Evolutionary conservation across 73 alveolate genomes (phyloP).

Genomic region (Tetrahymena elliotti): DNA sequence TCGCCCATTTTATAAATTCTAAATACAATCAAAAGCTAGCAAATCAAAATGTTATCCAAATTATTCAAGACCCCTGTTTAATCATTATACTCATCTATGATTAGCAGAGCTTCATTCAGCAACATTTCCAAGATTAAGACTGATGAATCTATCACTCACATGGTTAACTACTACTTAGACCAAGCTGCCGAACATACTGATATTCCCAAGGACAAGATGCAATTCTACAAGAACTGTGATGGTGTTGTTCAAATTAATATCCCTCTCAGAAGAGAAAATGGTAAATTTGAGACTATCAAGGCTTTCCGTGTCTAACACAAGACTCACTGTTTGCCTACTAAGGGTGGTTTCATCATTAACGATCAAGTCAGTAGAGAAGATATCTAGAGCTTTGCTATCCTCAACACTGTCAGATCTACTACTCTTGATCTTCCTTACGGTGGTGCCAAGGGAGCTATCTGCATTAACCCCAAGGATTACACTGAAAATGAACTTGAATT

Average conservation of each 20-base stretch:
- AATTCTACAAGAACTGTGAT: slow-evolving; percentile 53
- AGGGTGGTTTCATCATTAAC: slow-evolving; percentile 79
- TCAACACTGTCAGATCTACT: slow-evolving; percentile 71
- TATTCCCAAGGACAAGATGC: slow-evolving; percentile 50
- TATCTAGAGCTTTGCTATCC: slow-evolving; percentile 64
- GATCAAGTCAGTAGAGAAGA: slow-evolving; percentile 57
- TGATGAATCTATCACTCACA: slow-evolving; percentile 49
- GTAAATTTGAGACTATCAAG: slow-evolving; percentile 47
- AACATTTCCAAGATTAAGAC: neutral
- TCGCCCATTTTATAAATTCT: neutral
- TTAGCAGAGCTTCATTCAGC: neutral
- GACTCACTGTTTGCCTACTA: slow-evolving; percentile 67
- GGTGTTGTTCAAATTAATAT: slow-evolving; percentile 47
- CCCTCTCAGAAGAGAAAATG: slow-evolving; percentile 65
- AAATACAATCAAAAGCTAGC: neutral
- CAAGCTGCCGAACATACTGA: slow-evolving; percentile 63
- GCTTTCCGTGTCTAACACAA: slow-evolving; percentile 81
- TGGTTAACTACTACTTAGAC: slow-evolving; percentile 61
- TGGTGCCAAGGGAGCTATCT: slow-evolving; percentile 83
- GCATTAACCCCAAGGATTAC: slow-evolving; percentile 63
- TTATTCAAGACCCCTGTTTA: neutral
- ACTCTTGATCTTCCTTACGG: slow-evolving; percentile 79
- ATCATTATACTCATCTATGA: neutral
- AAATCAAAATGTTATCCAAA: neutral
- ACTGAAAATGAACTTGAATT: slow-evolving; percentile 61